Percentiles rank a stretch among this genome's conserved stretches.
Conservation (phyloP, 2,329 filamentous ascomycete genomes). For the Aureobasidium sp. region DNA sequence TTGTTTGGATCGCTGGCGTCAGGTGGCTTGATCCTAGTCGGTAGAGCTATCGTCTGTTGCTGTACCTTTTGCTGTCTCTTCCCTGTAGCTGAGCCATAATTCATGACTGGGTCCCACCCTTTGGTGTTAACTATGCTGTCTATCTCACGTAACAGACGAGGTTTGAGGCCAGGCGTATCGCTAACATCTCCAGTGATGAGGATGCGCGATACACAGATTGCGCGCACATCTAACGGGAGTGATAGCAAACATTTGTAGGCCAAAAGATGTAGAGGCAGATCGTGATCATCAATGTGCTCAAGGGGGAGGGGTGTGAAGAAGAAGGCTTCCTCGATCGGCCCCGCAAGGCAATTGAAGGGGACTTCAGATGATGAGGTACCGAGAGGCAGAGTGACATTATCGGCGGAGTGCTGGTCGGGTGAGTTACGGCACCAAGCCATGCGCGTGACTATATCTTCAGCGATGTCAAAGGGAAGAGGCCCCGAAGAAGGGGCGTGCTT, state of each 20-base stretch:
- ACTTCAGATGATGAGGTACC: conserved; percentile 51
- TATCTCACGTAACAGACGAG: conserved; percentile 69
- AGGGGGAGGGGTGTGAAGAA: conserved; percentile 50
- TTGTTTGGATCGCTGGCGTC: neutral
- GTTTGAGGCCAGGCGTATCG: conserved; percentile 68
- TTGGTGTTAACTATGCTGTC: conserved; percentile 54
- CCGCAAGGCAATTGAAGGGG: conserved; percentile 60
- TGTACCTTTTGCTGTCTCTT: neutral
- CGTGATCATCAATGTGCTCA: conserved; percentile 73
- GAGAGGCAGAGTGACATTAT: conserved; percentile 24
- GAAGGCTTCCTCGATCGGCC: conserved; percentile 67
- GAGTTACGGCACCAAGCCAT: conserved; percentile 61
- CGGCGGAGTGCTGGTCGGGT: conserved; percentile 26
- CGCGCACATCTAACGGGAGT: conserved; percentile 73
- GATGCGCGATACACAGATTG: conserved; percentile 80
- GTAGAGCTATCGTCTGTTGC: neutral
- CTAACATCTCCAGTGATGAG: conserved; percentile 78
- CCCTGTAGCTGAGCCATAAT: conserved; percentile 47
- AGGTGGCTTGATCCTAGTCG: neutral
- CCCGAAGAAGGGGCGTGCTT: conserved; percentile 26
- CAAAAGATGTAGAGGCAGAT: conserved; percentile 67
- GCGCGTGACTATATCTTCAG: conserved; percentile 68
- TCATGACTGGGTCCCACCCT: conserved; percentile 71
- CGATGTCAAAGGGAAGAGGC: conserved; percentile 58
- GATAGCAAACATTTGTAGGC: conserved; percentile 68